Base-by-base conservation (phyloP, 768 basidiomycete genomes). In the Mycena crocata region DNA sequence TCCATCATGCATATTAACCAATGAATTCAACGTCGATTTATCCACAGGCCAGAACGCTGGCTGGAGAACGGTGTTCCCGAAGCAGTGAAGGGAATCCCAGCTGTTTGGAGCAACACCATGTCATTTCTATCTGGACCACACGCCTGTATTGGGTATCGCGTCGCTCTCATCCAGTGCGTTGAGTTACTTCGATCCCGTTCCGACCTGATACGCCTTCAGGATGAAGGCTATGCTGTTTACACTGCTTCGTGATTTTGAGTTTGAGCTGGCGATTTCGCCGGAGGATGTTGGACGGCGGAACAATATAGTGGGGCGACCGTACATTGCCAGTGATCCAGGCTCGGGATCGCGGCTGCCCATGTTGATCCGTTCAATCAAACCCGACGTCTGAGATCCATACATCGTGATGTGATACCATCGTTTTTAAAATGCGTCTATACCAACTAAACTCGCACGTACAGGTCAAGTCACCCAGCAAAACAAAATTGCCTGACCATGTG, bases 41-140 rank as follows among this genome's bases (percentile, higher is more conserved):
- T n/a, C n/a, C n/a, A n/a, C n/a, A 85, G 83, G 44, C 84, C 84
- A 0, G 84, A 86, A 56, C 77, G 85, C 0, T 86, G 85, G 85
- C 57, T 63, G 5, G 45, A 73, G 7, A 51, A 51, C 50, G 13
- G 17, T 17, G 14, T 71, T 15, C 81, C 82, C 0, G 78, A 76
- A 6, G 64, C 69, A 1, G 73, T 68, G 3, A 65, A 73, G 0
- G 65, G 64, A 5, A 67, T 85, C 19, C 85, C 84, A 17, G 80
- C 83, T 13, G 74, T 85, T 2, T 82, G 77, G 76, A 70, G 77
- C 2, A 74, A 82, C 66, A 40, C 79, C 21, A 52, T 84, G 50
- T 75, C 79, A 5, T 86, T 86, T 76, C 44, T 81, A 2, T 82
- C 81, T 24, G 84, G 85, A 26, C 81, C 83, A 12, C 78, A 78